phyloP scores from a whole-genome alignment of 306 rosid species.

The Quercus rubra region DNA sequence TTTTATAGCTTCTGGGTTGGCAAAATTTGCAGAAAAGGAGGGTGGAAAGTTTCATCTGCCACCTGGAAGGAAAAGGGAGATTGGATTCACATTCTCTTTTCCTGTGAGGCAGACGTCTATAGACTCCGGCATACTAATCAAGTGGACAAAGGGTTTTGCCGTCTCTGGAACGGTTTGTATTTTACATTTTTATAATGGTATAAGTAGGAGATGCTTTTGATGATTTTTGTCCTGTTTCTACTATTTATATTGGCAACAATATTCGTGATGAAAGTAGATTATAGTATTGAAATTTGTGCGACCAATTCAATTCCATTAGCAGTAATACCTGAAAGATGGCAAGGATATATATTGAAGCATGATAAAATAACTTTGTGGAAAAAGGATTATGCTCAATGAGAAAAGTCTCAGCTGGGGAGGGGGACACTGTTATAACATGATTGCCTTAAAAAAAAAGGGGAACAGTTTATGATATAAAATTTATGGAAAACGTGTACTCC shows the following conservation, averaged over 20 bases:
- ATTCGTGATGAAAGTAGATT: background rate
- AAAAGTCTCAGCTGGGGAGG: background rate
- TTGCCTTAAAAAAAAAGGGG: background rate
- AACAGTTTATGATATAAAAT: background rate
- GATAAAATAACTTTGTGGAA: background rate
- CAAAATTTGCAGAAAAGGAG: slow-evolving; percentile 57
- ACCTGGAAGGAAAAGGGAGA: slow-evolving; percentile 62
- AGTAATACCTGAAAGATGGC: background rate
- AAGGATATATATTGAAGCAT: background rate
- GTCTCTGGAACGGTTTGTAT: slow-evolving; percentile 81
- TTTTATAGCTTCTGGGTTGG: slow-evolving; percentile 80
- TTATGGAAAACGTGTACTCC: background rate
- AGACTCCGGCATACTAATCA: slow-evolving; percentile 80
- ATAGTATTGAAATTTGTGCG: background rate
- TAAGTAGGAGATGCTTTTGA: background rate
- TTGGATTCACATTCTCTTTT: slow-evolving; percentile 94
- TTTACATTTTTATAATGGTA: background rate
- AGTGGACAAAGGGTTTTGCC: slow-evolving; percentile 95
- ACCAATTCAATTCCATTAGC: background rate
- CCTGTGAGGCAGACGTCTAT: slow-evolving; percentile 88
- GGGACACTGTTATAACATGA: background rate
- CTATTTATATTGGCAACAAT: background rate
- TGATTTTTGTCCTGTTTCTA: background rate
- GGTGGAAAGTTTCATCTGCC: slow-evolving; percentile 50
- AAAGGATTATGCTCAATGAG: background rate